Evolutionary conservation across 805 yeast species (phyloP), one percentile per base, ranked within the genome.

Genomic region (Myxozyma sirexii): DNA sequence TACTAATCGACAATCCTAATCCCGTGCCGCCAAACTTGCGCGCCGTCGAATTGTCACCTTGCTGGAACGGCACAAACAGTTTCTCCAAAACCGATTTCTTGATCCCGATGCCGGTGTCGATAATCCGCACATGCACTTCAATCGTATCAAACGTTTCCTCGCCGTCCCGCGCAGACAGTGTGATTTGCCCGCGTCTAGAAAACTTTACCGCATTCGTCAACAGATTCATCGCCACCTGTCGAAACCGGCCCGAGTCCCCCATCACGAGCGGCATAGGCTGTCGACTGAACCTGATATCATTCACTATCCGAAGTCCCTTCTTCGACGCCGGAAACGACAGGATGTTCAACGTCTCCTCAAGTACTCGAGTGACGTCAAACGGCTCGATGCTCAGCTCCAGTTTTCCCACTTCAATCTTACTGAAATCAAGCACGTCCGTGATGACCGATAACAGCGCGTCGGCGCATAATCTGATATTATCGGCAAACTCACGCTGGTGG

Each of bases 131-230:
- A 37, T 21, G 29, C 5, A 64, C 49, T 23, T 56, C 58, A 12
- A 63, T 48, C 5, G 64, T 63, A 54, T 78, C 80, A 49, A 74
- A 81, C 65, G 42, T 72, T 68, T 27, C 73, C 74, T 2, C 76
- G 69, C 33, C 72, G 67, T 3, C 77, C 69, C 54, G 67, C 56
- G 60, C 68, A 61, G 56, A 72, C 75, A 13, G 79, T 74, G 17
- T 75, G 39, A 82, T 75, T 60, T 76, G 72, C 1, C 85, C 85
- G 33, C 60, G 50, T 4, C 71, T 56, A 0, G 85, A 80, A 63
- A 81, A 81, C 65, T 82, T 81, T 46, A 80, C 80, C 10, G 85
- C 82, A 67, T 81, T 81, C 1, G 84, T 84, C 8, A 80, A 76
- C 53, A 81, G 71, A 57, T 81, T 81, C 66, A 81, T 81, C 43